A percentile compares a stretch with the other conserved stretches of the same genome.
Conservation (phyloP, 768 basidiomycete genomes). For the Boletus rufocinnamomeus region DNA sequence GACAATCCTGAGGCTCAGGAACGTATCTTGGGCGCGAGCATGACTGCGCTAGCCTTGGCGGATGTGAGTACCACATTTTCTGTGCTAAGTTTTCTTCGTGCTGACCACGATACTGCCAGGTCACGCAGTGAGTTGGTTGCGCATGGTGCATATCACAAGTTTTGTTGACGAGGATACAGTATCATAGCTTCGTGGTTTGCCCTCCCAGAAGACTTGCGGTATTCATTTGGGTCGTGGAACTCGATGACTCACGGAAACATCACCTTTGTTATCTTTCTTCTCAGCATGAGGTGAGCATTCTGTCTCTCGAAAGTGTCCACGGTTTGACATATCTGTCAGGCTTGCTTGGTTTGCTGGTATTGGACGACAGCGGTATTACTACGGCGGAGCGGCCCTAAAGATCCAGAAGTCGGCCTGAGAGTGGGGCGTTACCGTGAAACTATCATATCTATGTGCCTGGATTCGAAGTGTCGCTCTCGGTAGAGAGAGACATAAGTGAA, state of each 20-base stretch:
- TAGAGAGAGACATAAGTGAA: neutral
- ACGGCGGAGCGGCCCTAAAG: constrained; percentile 25
- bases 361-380: constrained; percentile 48
- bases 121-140: constrained; percentile 55
- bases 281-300: constrained; percentile 51
- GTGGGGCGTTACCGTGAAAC: neutral
- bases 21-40: constrained; percentile 61
- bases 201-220: constrained; percentile 58
- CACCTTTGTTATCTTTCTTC: constrained; percentile 57
- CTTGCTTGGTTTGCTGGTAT: constrained; percentile 58
- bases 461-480: neutral
- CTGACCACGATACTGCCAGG: constrained; percentile 36
- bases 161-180: constrained; percentile 39
- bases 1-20: constrained; percentile 64
- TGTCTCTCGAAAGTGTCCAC: constrained; percentile 2
- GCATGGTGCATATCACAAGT: neutral
- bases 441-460: neutral
- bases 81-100: neutral
- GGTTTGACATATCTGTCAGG: constrained; percentile 33
- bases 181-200: constrained; percentile 56
- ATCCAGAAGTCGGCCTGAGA: constrained; percentile 18
- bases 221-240: constrained; percentile 60
- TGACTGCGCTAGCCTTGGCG: constrained; percentile 64
- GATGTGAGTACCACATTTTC: constrained; percentile 51
- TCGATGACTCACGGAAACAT: constrained; percentile 77